phyloP scores from a whole-genome alignment of 2,329 filamentous ascomycete genomes.

The Monosporascus sp. region DNA sequence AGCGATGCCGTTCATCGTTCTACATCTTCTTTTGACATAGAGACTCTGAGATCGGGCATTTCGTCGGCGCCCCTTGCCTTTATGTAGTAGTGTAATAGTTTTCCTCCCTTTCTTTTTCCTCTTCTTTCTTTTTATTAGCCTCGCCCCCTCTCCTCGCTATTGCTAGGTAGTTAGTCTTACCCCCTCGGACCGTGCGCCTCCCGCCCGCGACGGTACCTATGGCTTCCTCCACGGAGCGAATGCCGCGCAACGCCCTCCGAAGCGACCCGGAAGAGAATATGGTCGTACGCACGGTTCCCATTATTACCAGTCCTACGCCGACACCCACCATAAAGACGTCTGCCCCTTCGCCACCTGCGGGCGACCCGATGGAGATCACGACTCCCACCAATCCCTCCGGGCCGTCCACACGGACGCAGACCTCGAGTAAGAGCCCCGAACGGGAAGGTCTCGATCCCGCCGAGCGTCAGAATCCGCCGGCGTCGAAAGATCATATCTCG shows the following conservation, averaged over 20 bases:
- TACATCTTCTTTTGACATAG: conserved; percentile 9
- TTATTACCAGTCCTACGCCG: conserved; percentile 34
- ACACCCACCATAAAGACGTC: conserved; percentile 55
- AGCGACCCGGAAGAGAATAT: conserved; percentile 40
- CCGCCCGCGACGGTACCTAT: conserved; percentile 37
- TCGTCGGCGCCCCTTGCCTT: conserved; percentile 11
- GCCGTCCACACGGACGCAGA: conserved; percentile 26
- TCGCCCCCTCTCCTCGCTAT: background rate
- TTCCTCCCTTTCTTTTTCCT: background rate
- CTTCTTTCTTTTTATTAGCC: background rate
- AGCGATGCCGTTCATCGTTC: conserved; percentile 19
- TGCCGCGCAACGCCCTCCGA: conserved; percentile 37
- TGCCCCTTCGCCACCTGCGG: conserved; percentile 43
- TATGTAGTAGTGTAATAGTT: background rate
- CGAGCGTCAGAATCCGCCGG: conserved; percentile 31
- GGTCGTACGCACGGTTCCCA: conserved; percentile 51
- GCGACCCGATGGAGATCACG: conserved; percentile 58
- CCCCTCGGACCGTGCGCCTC: background rate
- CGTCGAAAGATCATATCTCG: conserved; percentile 33
- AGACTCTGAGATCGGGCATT: conserved; percentile 9
- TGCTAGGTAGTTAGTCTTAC: background rate
- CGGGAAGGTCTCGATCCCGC: conserved; percentile 33
- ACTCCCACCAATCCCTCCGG: conserved; percentile 43
- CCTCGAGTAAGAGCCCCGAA: conserved; percentile 40
- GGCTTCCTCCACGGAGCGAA: conserved; percentile 48